Base-by-base conservation (phyloP, 495 filamentous ascomycete species). In the Penicillium antarcticum region DNA sequence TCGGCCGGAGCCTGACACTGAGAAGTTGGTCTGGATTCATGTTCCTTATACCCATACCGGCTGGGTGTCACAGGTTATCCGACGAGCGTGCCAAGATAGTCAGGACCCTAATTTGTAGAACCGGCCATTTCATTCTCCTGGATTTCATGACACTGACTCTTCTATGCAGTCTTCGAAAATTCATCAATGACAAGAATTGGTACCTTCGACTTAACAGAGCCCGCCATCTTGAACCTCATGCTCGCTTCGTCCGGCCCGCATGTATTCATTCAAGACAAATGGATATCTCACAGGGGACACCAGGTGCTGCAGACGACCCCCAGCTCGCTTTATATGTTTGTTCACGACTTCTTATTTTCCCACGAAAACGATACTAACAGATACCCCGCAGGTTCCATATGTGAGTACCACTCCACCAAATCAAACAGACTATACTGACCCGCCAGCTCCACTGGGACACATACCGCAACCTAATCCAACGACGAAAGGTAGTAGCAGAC, bases 381-480 rank as follows among this genome's bases (percentile, higher is more conserved):
- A 7, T 39, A 48, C 10, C 18, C 10, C 5, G 5, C 45, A 80
- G 10, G 48, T 35, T 16, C 48, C 48, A n/a, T 51, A 42, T 19
- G 46, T 48, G n/a, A 40, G 46, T 35, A 18, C 1, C 11, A 16
- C 14, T 10, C 4, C 13, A 33, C 29, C 5, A 12, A 5, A 2
- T 35, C 6, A 0, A 2, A 4, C 6, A 5, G 12, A 8, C 6
- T 18, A 2, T 21, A 45, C 45, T 64, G 42, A 63, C 40, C 5
- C 14, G 69, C 0, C 80, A 86, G 66, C 76, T 88, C 1, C 84
- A 88, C 55, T 87, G 82, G 65, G 85, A 88, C 52, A 84, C 80
- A 0, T 88, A 86, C 58, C 66, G 69, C 29, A 80, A 78, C 49
- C 68, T 87, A 31, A 70, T 86, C 21, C 70, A 75, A 40, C 80